Base-by-base conservation (phyloP, 768 basidiomycete genomes). In the Pleurotus giganteus region DNA sequence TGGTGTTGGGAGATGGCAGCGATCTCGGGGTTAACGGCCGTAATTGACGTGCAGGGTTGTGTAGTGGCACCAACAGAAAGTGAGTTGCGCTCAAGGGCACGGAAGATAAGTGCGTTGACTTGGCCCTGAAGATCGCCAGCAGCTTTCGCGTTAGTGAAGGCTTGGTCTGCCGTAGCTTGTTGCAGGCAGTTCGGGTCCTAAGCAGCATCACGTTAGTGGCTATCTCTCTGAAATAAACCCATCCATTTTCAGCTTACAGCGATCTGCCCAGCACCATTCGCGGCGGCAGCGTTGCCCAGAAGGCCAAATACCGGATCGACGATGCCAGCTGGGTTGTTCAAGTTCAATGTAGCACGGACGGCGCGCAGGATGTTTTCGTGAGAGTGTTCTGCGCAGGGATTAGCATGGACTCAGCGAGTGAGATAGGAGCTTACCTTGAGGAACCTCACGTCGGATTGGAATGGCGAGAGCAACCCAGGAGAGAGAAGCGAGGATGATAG, bases 91-190 rank as follows among this genome's bases (percentile, higher is more conserved):
- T 88, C 86, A 27, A 89, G 66, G 4, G 85, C 84, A 47, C 84
- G 77, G 71, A 71, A 88, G 57, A 83, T 80, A 60, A 89, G 65
- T 3, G 86, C 85, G 56, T 72, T 74, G 26, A 81, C 77, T 72
- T 76, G 74, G 26, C 82, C 83, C 23, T 76, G 68, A 41, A 85
- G 69, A 62, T 86, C 78, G 13, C 77, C 76, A 2, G 75, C 77
- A 11, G 82, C 80, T 66, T 88, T 88, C 39, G 85, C 85, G 64
- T 88, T 88, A 29, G 84, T 84, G 72, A 88, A 89, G 0, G 86
- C 86, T 63, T 82, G 83, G 61, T 86, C 84, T 43, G 84, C 84
- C 4, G 77, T 80, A 0, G 80, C 82, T 71, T 84, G 82, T 62
- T 86, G 85, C 17, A 88, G 73, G 65, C 85, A 87, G 52, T 77